phyloP scores from a whole-genome alignment of 768 basidiomycete species.

The Termitomyces sp. region DNA sequence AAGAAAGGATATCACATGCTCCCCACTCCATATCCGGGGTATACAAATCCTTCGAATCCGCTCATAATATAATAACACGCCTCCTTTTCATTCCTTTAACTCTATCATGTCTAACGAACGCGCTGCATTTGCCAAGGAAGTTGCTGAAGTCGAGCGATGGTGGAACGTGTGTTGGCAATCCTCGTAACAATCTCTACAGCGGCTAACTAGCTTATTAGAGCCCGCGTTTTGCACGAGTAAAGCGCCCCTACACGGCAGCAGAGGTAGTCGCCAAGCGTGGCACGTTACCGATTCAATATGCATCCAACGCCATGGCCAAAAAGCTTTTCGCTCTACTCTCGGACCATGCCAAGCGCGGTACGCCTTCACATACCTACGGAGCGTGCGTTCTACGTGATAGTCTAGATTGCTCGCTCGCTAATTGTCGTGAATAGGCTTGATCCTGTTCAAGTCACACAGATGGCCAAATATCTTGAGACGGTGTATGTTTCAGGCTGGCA shows the following conservation, averaged over 20 bases:
- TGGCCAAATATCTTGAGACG: conserved; percentile 98
- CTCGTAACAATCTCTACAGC: conserved; percentile 4
- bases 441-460: conserved; percentile 96
- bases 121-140: conserved; percentile 71
- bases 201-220: conserved; percentile 38
- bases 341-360: conserved; percentile 70
- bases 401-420: neutral
- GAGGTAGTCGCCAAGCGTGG: conserved; percentile 95
- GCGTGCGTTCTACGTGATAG: conserved; percentile 67
- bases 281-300: conserved; percentile 78
- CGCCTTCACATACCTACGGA: conserved; percentile 94
- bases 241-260: conserved; percentile 87
- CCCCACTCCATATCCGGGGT: conserved; percentile 17
- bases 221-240: conserved; percentile 82
- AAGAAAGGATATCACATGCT: conserved; percentile 41
- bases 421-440: conserved; percentile 62
- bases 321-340: conserved; percentile 78
- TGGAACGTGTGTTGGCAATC: conserved; percentile 63
- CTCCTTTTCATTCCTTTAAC: conserved; percentile 11
- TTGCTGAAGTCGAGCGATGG: conserved; percentile 84
- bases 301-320: conserved; percentile 79
- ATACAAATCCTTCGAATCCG: conserved; percentile 10
- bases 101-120: conserved; percentile 59
- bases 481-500: conserved; percentile 98
- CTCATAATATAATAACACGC: conserved; percentile 21